phyloP scores from a whole-genome alignment of 2,329 filamentous ascomycete species.

The Lachnellula hyalina region DNA sequence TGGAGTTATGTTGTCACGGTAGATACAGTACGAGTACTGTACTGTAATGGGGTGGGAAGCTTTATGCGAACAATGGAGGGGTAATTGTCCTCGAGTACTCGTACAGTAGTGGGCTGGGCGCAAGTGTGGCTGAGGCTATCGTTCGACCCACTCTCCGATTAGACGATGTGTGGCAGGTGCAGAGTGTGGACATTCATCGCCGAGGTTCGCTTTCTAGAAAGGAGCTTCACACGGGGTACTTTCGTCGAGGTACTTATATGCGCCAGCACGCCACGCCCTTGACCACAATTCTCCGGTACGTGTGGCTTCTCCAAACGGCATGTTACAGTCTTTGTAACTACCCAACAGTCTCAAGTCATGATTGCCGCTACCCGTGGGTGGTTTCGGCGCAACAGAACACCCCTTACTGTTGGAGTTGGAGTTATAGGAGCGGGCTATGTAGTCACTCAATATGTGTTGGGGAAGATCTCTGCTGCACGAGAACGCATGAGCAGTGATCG shows the following conservation, averaged over 20 bases:
- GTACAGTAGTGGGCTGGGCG: too few species aligned
- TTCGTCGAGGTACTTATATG: too few species aligned
- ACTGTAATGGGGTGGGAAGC: background rate
- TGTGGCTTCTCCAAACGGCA: constrained; percentile 8
- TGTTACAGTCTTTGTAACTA: constrained; percentile 10
- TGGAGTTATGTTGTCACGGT: background rate
- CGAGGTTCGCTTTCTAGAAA: background rate
- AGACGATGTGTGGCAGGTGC: background rate
- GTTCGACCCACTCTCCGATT: background rate
- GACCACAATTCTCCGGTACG: background rate
- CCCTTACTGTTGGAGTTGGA: constrained; percentile 80
- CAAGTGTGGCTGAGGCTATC: background rate
- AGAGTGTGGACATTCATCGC: background rate
- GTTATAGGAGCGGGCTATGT: constrained; percentile 87
- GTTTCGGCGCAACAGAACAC: constrained; percentile 87
- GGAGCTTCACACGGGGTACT: too few species aligned
- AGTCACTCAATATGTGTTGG: constrained; percentile 85
- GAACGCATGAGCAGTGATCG: constrained; percentile 96
- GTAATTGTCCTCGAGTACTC: background rate
- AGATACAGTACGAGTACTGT: background rate
- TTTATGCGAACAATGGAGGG: background rate
- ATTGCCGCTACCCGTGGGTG: constrained; percentile 75
- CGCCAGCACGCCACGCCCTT: too few species aligned
- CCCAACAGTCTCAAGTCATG: constrained; percentile 38
- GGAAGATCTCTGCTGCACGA: constrained; percentile 85